Evolutionary conservation across 306 rosid genomes (phyloP).

Genomic region (Boehmeria nivea): DNA sequence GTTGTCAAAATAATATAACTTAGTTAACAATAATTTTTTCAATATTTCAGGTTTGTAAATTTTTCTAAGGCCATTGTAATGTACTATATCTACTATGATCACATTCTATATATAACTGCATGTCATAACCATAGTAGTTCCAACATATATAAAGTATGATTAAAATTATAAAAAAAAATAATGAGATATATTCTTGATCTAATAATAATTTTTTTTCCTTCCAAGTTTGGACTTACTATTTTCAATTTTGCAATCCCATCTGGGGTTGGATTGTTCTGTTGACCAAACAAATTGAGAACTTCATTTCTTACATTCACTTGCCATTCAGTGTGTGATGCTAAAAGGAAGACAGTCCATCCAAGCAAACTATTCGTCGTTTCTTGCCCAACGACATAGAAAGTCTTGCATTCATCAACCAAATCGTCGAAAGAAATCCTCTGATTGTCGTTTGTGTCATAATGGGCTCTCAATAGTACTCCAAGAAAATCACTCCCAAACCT

Average conservation of each 20-base stretch:
- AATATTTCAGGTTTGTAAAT: too few species aligned
- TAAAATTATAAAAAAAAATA: too few species aligned
- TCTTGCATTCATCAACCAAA: conserved; percentile 24
- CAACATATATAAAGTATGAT: too few species aligned
- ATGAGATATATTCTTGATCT: too few species aligned
- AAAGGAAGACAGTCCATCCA: conserved; percentile 24
- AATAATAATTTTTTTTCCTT: too few species aligned
- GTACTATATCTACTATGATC: too few species aligned
- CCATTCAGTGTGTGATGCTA: conserved; percentile 29
- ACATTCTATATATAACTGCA: too few species aligned
- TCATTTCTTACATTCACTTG: conserved; percentile 32
- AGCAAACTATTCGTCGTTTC: conserved; percentile 21
- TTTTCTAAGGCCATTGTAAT: too few species aligned
- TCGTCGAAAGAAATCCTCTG: conserved; percentile 1
- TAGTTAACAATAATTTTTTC: too few species aligned
- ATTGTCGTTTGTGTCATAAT: conserved; percentile 15
- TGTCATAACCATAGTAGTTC: too few species aligned
- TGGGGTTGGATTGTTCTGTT: conserved; percentile 12
- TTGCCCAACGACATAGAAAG: conserved; percentile 25
- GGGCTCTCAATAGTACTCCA: conserved; percentile 24
- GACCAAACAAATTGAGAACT: conserved; percentile 16
- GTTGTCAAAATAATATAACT: too few species aligned
- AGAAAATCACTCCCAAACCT: conserved; percentile 29
- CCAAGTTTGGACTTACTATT: conserved; percentile 20
- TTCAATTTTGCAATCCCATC: conserved; percentile 16